phyloP scores from a whole-genome alignment of 768 basidiomycete species.

The Suillus occidentalis region DNA sequence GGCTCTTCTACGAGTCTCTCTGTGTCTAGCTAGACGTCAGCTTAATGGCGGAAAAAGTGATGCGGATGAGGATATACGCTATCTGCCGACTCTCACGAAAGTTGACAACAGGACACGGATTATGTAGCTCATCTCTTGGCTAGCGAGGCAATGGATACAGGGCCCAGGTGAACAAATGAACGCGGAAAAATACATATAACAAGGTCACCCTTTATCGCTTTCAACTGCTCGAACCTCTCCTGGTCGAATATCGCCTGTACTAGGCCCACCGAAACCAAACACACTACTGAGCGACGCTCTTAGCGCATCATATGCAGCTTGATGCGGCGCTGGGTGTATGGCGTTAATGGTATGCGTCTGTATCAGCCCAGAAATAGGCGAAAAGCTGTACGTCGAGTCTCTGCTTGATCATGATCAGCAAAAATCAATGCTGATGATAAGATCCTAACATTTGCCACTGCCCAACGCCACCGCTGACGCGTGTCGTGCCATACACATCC shows the following conservation, averaged over 20 bases:
- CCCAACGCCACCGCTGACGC: conserved; percentile 61
- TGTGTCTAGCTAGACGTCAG: not conserved
- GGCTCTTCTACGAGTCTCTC: not conserved
- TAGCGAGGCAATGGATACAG: not conserved
- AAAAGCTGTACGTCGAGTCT: conserved; percentile 73
- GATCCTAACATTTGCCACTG: conserved; percentile 73
- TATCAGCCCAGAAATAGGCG: conserved; percentile 64
- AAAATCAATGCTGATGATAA: conserved; percentile 1
- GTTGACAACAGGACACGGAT: not conserved
- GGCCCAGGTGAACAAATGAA: not conserved
- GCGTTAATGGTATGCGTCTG: conserved; percentile 65
- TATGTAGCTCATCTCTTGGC: not conserved
- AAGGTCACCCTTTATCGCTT: not conserved
- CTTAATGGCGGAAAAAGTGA: not conserved
- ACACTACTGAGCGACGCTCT: conserved; percentile 31
- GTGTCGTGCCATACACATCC: conserved; percentile 53
- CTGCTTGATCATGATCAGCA: conserved; percentile 33
- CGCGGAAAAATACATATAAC: not conserved
- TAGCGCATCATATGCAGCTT: conserved; percentile 66
- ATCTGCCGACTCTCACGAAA: not conserved
- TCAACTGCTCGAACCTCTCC: conserved; percentile 14
- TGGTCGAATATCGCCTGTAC: conserved; percentile 16
- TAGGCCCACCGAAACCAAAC: conserved; percentile 21
- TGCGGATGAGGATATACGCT: not conserved
- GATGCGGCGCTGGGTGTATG: conserved; percentile 77